Conservation (phyloP, 768 basidiomycete species). For the Russula compacta region DNA sequence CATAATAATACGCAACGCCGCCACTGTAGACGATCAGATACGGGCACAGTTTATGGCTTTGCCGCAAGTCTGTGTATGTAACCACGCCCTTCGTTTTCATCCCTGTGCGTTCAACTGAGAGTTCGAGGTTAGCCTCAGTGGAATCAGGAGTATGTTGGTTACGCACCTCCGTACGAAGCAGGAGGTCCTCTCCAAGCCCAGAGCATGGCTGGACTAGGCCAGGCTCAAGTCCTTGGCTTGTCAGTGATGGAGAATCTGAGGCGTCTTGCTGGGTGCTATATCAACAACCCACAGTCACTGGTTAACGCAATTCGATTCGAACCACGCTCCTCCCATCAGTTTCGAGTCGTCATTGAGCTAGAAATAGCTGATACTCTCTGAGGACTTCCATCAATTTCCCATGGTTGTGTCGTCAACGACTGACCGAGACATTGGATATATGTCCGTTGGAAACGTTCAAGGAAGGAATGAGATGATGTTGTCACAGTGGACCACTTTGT, state of each 20-base stretch:
- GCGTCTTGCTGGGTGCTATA: not conserved
- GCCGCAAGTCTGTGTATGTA: not conserved
- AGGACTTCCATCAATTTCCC: not conserved
- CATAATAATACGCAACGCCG: not conserved
- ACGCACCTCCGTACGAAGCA: not conserved
- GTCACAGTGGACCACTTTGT: too few species aligned
- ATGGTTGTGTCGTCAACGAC: not conserved
- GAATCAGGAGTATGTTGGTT: not conserved
- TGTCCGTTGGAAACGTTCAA: too few species aligned
- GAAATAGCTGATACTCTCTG: not conserved
- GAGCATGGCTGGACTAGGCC: not conserved
- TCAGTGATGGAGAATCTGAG: not conserved
- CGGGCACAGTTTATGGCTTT: not conserved
- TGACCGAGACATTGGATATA: too few species aligned
- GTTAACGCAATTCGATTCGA: not conserved
- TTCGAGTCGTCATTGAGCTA: not conserved
- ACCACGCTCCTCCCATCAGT: not conserved
- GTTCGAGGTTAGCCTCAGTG: not conserved
- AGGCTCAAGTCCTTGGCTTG: not conserved
- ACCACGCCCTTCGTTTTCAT: not conserved
- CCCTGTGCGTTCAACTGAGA: not conserved
- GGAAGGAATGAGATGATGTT: too few species aligned
- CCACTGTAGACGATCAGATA: not conserved
- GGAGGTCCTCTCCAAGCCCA: not conserved
- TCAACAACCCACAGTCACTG: not conserved